phyloP scores from a whole-genome alignment of 2,329 filamentous ascomycete species.

The Camillea tinctor region DNA sequence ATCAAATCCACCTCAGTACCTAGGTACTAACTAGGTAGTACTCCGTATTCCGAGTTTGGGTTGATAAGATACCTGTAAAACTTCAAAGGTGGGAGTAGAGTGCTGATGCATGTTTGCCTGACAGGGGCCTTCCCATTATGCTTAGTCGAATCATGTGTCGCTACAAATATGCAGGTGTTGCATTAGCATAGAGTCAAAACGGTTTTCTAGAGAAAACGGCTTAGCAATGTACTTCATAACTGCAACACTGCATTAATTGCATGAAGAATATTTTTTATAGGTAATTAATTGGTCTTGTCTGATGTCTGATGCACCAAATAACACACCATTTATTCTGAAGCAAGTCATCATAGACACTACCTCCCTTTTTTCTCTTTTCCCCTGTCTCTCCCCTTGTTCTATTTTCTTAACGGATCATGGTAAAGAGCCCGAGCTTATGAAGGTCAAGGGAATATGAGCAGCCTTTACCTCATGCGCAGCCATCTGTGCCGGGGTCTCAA shows the following conservation, averaged over 20 bases:
- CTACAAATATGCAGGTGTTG: neutral
- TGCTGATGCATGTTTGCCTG: too few relatives aligned
- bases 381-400: neutral
- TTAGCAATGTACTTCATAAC: neutral
- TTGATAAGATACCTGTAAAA: too few relatives aligned
- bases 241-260: neutral
- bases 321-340: too few relatives aligned
- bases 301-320: too few relatives aligned
- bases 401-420: neutral
- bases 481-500: conserved; percentile 18
- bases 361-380: too few relatives aligned
- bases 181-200: neutral
- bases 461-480: conserved; percentile 20
- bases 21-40: too few relatives aligned
- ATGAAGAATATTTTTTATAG: neutral
- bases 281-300: too few relatives aligned
- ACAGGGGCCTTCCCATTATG: too few relatives aligned
- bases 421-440: conserved; percentile 3
- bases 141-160: neutral
- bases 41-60: too few relatives aligned
- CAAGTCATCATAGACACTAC: too few relatives aligned
- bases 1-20: neutral
- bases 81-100: too few relatives aligned
- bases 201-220: neutral
- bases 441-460: conserved; percentile 21